These are phyloP conservation scores for Earliella scabrosa DNA, from an alignment of 1,284 basidiomycete genomes.

Conservation along the genomic window DNA sequence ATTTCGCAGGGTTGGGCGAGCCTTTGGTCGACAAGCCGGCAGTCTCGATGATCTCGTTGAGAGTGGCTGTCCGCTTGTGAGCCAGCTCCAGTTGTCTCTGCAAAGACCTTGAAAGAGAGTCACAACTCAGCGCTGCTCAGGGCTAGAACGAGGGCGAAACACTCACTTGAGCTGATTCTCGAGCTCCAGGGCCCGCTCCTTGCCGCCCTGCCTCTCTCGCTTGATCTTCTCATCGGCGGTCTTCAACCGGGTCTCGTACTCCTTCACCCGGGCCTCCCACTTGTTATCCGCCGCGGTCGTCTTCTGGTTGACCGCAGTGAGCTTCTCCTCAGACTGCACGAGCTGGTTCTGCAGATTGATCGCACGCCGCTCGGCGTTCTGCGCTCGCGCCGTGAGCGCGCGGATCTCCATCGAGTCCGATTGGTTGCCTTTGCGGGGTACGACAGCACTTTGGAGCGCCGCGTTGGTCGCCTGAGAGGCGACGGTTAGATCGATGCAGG, in stretches of 20 bases:
- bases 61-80: conserved; percentile 66
- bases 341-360: conserved; percentile 86
- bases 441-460: conserved; percentile 79
- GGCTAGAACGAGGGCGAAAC: conserved; percentile 1
- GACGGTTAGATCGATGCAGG: not conserved
- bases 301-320: conserved; percentile 74
- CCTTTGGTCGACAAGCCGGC: conserved; percentile 40
- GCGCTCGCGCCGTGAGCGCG: conserved; percentile 71
- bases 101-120: conserved; percentile 51
- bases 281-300: conserved; percentile 75
- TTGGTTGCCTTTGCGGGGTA: conserved; percentile 68
- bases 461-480: conserved; percentile 66
- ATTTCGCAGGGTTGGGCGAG: conserved; percentile 13
- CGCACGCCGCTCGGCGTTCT: conserved; percentile 83
- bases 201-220: conserved; percentile 92
- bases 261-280: conserved; percentile 92
- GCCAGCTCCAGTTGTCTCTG: conserved; percentile 75
- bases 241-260: conserved; percentile 85
- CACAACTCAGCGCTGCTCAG: not conserved
- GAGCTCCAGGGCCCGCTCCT: conserved; percentile 78
- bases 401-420: conserved; percentile 75
- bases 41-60: conserved; percentile 66
- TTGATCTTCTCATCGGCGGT: conserved; percentile 94
- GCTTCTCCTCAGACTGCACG: conserved; percentile 80
- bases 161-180: conserved; percentile 73